Percentiles rank a stretch among this genome's conserved stretches.
phyloP scores from a whole-genome alignment of 306 rosid genomes.

The Phaseolus lunatus region DNA sequence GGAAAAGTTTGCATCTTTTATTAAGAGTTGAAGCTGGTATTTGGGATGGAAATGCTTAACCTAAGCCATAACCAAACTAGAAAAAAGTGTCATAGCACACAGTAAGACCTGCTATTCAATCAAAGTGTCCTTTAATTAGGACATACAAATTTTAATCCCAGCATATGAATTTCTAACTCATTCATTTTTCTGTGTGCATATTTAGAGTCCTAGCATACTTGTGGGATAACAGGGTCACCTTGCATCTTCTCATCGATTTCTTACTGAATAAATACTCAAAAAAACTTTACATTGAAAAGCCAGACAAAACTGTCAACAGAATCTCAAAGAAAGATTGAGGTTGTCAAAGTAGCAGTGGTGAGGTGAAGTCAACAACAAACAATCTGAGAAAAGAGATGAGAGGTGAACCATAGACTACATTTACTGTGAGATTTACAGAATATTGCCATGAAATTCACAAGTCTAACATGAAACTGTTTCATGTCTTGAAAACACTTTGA shows the following conservation, averaged over 20 bases:
- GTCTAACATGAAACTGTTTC: slow-evolving; percentile 26
- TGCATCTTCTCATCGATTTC: slow-evolving; percentile 15
- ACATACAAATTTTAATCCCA: background rate
- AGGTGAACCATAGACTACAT: background rate
- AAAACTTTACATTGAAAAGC: slow-evolving; percentile 34
- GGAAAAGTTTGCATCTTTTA: slow-evolving; percentile 18
- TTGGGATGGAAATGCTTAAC: background rate
- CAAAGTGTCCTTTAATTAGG: background rate
- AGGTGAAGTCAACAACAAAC: slow-evolving; percentile 30
- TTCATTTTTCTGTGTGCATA: background rate
- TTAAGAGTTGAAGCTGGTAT: slow-evolving; percentile 24
- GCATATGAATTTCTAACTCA: background rate
- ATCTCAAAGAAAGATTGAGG: slow-evolving; percentile 5
- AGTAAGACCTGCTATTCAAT: background rate
- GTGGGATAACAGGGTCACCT: background rate
- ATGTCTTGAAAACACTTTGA: background rate
- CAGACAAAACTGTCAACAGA: background rate
- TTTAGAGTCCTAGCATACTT: background rate
- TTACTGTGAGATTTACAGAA: slow-evolving; percentile 15
- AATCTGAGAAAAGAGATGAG: background rate
- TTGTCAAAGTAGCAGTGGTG: slow-evolving; percentile 5
- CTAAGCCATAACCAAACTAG: background rate
- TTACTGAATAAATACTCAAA: slow-evolving; percentile 27
- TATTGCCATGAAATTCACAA: slow-evolving; percentile 34
- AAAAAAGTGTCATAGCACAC: slow-evolving; percentile 17